Conservation (phyloP, 192 early-diverging fungal genomes). For the Backusella australiensis region DNA sequence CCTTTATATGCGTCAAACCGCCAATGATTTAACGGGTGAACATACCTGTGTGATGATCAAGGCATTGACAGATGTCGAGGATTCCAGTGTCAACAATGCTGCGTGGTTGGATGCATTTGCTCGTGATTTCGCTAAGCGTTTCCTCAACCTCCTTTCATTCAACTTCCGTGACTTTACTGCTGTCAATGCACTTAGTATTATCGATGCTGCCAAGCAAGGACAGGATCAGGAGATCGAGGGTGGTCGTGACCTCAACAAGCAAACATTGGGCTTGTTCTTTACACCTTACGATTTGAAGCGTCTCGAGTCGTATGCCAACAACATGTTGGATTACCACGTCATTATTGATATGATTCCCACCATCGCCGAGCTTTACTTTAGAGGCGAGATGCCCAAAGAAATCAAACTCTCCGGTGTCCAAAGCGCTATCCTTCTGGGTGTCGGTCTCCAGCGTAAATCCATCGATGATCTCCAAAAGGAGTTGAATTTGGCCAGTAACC, state of each 20-base stretch:
- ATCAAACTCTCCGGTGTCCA: slow-evolving; percentile 86
- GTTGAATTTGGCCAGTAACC: slow-evolving; percentile 73
- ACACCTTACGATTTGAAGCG: slow-evolving; percentile 92
- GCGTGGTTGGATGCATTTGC: slow-evolving; percentile 90
- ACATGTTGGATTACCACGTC: slow-evolving; percentile 96
- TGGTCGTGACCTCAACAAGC: slow-evolving; percentile 22
- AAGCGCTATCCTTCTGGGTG: slow-evolving; percentile 79
- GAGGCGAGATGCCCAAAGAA: slow-evolving; percentile 49
- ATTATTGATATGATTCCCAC: slow-evolving; percentile 89
- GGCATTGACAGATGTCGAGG: slow-evolving; percentile 52
- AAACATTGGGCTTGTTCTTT: slow-evolving; percentile 45
- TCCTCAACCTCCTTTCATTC: slow-evolving; percentile 85
- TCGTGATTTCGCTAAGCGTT: slow-evolving; percentile 88
- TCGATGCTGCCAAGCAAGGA: slow-evolving; percentile 71
- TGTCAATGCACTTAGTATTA: slow-evolving; percentile 76
- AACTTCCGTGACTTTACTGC: slow-evolving; percentile 84
- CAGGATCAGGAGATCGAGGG: slow-evolving; percentile 33
- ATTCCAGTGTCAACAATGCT: slow-evolving; percentile 47
- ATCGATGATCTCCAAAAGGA: slow-evolving; percentile 90
- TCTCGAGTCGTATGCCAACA: slow-evolving; percentile 93
- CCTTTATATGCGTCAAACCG: slow-evolving; percentile 94
- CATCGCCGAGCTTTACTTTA: slow-evolving; percentile 81
- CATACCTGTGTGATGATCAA: slow-evolving; percentile 98
- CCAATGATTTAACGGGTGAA: slow-evolving; percentile 97
- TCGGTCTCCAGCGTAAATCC: slow-evolving; percentile 92